Conservation (phyloP, 805 yeast genomes). For the Yarrowia sp. region DNA sequence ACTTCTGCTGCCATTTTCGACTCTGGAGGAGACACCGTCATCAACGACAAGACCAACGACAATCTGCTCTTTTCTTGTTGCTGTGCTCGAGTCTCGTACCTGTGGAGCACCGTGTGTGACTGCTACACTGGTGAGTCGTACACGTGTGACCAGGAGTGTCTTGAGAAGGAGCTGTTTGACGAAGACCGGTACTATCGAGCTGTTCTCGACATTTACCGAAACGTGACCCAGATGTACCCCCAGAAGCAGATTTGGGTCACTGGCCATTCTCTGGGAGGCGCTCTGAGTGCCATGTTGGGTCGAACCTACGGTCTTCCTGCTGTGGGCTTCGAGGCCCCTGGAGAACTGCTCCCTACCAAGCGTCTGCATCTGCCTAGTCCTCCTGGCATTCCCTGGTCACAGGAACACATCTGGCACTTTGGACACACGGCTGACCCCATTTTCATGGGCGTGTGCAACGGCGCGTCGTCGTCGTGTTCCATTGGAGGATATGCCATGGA, state of each 20-base stretch:
- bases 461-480: slow-evolving; percentile 84
- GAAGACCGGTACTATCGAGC: slow-evolving; percentile 83
- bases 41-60: slow-evolving; percentile 79
- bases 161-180: slow-evolving; percentile 69
- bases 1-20: slow-evolving; percentile 75
- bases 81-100: slow-evolving; percentile 85
- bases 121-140: slow-evolving; percentile 74
- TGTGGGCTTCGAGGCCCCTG: slow-evolving; percentile 90
- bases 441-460: slow-evolving; percentile 93
- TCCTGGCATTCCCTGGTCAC: slow-evolving; percentile 75
- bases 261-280: slow-evolving; percentile 94
- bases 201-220: slow-evolving; percentile 67
- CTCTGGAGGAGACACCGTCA: slow-evolving; percentile 62
- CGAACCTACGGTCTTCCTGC: slow-evolving; percentile 88
- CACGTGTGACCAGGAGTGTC: slow-evolving; percentile 83
- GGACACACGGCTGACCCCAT: slow-evolving; percentile 98
- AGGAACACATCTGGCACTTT: slow-evolving; percentile 88
- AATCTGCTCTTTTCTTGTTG: slow-evolving; percentile 90
- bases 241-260: slow-evolving; percentile 72
- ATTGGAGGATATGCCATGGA: slow-evolving; percentile 97
- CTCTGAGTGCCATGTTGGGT: slow-evolving; percentile 74
- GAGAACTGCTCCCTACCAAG: slow-evolving; percentile 76
- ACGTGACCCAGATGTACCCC: slow-evolving; percentile 67
- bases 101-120: slow-evolving; percentile 95
- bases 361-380: slow-evolving; percentile 89